Base-by-base conservation (phyloP, 169 alveolate genomes). In the Plasmodium coatneyi region DNA sequence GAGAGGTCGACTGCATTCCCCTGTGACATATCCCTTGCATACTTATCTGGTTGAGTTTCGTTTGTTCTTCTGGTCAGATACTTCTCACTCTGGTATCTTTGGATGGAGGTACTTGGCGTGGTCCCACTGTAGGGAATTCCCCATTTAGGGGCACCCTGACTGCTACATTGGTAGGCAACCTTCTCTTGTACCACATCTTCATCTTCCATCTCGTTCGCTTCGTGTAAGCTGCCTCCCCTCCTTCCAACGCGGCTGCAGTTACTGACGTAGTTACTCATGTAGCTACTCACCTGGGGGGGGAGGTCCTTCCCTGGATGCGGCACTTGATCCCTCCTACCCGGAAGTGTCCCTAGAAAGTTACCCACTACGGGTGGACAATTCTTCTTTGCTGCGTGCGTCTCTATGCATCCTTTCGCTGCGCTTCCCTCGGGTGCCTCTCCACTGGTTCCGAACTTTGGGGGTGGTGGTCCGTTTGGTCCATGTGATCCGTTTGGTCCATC, bases 11-110 rank as follows among this genome's bases (percentile, higher is more conserved):
- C 10, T 2, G 84, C 34, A 14, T 14, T 39, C 32, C 84, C 54
- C 10, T 39, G 72, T 14, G 84, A 79, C 54, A 46, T 79, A 30
- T 79, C 84, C 54, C 71, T 79, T 79, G 52, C 46, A 79, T 79
- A 28, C 16, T 22, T 56, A 22, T 79, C 72, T 12, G 0, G 4
- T 0, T 79, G 54, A 0, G 49, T 79, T 79, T 43, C 84, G 66
- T 39, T 41, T 79, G 36, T 79, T 16, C 14, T 41, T 14, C 56
- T 79, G 1, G 49, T 16, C 1, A 34, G 7, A 10, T 70, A 7
- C 36, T 14, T 30, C 9, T 70, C 32, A 12, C 30, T 72, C 52
- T 32, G 81, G 9, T 72, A 16, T 28, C 39, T 72, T 32, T 60
- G 74, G 32, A 9, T 60, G n/a, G 74, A 60, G 32, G 30, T 34